A percentile compares a stretch with the other conserved stretches of the same genome.
Evolutionary conservation across 441 rosid genomes (phyloP).

Genomic region (Aleurites moluccanus): DNA sequence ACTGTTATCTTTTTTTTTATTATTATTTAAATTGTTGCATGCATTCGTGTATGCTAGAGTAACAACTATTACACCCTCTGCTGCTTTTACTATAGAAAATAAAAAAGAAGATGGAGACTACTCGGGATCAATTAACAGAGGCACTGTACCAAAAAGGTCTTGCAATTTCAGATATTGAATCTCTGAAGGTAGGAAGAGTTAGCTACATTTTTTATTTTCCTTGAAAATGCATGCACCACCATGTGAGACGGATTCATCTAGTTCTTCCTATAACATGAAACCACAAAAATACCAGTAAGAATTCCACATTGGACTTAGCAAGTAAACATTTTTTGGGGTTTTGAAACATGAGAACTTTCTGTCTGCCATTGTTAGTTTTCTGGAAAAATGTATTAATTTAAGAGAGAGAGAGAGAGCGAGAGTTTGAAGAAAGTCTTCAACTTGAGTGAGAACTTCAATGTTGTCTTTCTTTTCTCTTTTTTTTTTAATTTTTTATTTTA

Average conservation of each 20-base stretch:
- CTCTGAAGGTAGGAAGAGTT: constrained; percentile 46
- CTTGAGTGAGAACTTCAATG: background rate
- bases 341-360: background rate
- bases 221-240: background rate
- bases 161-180: constrained; percentile 67
- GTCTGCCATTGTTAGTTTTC: background rate
- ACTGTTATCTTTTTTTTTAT: background rate
- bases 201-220: background rate
- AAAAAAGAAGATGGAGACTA: constrained; percentile 83
- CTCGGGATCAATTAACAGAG: constrained; percentile 79
- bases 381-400: background rate
- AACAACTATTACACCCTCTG: background rate
- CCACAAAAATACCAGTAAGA: constrained; percentile 2
- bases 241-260: background rate
- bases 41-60: constrained; percentile 1
- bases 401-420: background rate
- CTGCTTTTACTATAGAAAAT: constrained; percentile 40
- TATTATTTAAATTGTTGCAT: background rate
- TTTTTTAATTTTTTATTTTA: no score
- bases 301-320: constrained; percentile 3
- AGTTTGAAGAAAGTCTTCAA: background rate
- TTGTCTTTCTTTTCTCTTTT: background rate
- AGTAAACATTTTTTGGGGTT: background rate
- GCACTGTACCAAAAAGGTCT: constrained; percentile 90
- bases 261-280: constrained; percentile 5